These are phyloP conservation scores for Phytopythium aichiense DNA, from an alignment of 352 stramenopile species.

Conservation along the genomic window DNA sequence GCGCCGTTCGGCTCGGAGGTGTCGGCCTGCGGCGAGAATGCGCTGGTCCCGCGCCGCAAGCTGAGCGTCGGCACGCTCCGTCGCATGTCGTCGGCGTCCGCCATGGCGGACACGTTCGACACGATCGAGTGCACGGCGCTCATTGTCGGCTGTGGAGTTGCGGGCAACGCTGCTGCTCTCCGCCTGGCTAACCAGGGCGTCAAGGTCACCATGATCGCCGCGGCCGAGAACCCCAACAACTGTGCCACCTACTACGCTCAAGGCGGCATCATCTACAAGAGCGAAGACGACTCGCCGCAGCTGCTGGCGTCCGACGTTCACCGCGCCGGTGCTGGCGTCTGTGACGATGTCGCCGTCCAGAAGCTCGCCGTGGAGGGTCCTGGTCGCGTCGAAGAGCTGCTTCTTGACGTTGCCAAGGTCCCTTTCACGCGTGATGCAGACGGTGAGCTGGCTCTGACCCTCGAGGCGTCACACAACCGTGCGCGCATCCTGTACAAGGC, in stretches of 20 bases:
- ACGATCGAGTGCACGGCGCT: constrained; percentile 60
- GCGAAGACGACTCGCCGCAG: constrained; percentile 78
- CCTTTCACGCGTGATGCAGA: constrained; percentile 84
- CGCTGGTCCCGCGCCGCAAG: constrained; percentile 26
- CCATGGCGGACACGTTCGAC: constrained; percentile 26
- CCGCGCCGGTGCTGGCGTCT: constrained; percentile 86
- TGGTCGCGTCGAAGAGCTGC: constrained; percentile 83
- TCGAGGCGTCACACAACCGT: constrained; percentile 92
- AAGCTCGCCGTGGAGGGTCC: constrained; percentile 92
- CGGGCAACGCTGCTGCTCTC: constrained; percentile 68
- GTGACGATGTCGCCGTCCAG: constrained; percentile 86
- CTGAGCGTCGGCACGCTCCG: constrained; percentile 26
- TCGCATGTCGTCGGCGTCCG: constrained; percentile 30
- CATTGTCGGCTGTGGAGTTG: constrained; percentile 76
- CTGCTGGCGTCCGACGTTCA: constrained; percentile 90
- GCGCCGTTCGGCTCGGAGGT: constrained; percentile 28
- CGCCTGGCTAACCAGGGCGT: constrained; percentile 71
- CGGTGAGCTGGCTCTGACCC: constrained; percentile 67
- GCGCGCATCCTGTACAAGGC: constrained; percentile 93
- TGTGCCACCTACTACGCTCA: constrained; percentile 96
- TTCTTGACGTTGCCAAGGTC: constrained; percentile 85
- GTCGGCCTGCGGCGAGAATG: constrained; percentile 16
- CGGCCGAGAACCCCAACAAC: constrained; percentile 72
- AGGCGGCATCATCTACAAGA: constrained; percentile 95
- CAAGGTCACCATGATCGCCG: constrained; percentile 77